Conservation (phyloP, 2,329 filamentous ascomycete species). For the Calonectria leucothoes region DNA sequence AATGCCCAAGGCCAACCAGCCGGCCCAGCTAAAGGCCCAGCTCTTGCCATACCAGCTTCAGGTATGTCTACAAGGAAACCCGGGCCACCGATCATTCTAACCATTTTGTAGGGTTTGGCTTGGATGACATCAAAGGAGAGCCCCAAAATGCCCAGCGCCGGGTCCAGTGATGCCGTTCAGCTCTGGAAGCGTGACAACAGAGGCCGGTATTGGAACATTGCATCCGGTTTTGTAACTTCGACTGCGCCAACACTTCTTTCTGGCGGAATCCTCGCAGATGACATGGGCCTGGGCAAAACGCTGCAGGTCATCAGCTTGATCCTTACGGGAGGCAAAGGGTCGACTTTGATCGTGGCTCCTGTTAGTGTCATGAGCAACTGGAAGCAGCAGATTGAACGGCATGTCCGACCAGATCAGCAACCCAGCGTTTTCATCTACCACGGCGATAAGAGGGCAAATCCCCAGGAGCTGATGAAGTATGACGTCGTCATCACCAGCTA, state of each 20-base stretch:
- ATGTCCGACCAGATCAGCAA: slow-evolving; percentile 72
- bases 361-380: slow-evolving; percentile 93
- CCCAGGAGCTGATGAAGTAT: slow-evolving; percentile 70
- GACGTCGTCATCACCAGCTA: slow-evolving; percentile 89
- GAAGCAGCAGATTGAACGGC: slow-evolving; percentile 80
- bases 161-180: slow-evolving; percentile 73
- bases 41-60: slow-evolving; percentile 84
- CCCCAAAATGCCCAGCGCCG: slow-evolving; percentile 70
- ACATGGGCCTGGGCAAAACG: slow-evolving; percentile 94
- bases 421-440: slow-evolving; percentile 82
- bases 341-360: slow-evolving; percentile 84
- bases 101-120: slow-evolving; percentile 71
- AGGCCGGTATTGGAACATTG: slow-evolving; percentile 70
- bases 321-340: slow-evolving; percentile 64
- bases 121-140: slow-evolving; percentile 86
- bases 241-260: slow-evolving; percentile 73
- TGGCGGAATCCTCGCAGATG: slow-evolving; percentile 86
- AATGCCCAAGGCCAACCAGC: slow-evolving; percentile 80
- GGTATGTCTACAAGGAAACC: slow-evolving; percentile 44
- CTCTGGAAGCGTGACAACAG: slow-evolving; percentile 75
- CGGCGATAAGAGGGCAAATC: slow-evolving; percentile 68
- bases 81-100: slow-evolving; percentile 30
- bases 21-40: slow-evolving; percentile 70
- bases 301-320: slow-evolving; percentile 87
- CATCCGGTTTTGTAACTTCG: slow-evolving; percentile 68